Evolutionary conservation across 2,329 filamentous ascomycete species (phyloP).

Genomic region (Cladosporium velox): DNA sequence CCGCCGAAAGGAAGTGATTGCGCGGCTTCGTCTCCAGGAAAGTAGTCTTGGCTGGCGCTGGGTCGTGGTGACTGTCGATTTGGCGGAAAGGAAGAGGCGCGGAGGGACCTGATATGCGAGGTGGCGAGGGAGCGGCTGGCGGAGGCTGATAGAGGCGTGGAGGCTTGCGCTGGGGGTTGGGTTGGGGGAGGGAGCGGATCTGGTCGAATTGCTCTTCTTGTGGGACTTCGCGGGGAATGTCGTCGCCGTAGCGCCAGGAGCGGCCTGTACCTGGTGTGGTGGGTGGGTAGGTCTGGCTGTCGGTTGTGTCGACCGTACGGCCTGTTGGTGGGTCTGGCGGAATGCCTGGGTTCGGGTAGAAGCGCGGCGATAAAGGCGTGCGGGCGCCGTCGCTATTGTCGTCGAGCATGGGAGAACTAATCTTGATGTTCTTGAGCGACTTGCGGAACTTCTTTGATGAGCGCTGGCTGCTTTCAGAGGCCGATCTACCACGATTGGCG

Average conservation of each 20-base stretch:
- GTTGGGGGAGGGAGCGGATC: conserved; percentile 30
- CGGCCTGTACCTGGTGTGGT: conserved; percentile 36
- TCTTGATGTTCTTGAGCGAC: conserved; percentile 57
- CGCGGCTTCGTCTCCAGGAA: conserved; percentile 42
- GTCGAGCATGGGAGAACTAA: conserved; percentile 55
- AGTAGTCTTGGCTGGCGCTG: conserved; percentile 42
- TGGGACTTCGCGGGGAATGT: conserved; percentile 2
- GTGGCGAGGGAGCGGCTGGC: neutral
- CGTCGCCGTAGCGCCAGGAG: conserved; percentile 27
- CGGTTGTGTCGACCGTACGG: conserved; percentile 30
- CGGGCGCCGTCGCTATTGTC: conserved; percentile 50
- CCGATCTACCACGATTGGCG: conserved; percentile 11
- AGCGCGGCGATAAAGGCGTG: conserved; percentile 58
- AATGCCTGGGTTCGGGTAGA: conserved; percentile 55
- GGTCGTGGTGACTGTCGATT: conserved; percentile 18
- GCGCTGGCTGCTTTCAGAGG: conserved; percentile 10
- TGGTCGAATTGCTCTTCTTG: conserved; percentile 28
- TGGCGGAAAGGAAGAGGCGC: conserved; percentile 18
- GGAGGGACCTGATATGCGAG: conserved; percentile 3
- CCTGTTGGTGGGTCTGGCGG: conserved; percentile 54
- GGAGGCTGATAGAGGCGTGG: conserved; percentile 1
- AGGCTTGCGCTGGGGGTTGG: conserved; percentile 30
- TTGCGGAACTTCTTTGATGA: conserved; percentile 30
- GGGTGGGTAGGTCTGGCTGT: conserved; percentile 35
- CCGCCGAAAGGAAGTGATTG: conserved; percentile 24